Base-by-base conservation (phyloP, 208 protist genomes). In the Strigomonas galati region DNA sequence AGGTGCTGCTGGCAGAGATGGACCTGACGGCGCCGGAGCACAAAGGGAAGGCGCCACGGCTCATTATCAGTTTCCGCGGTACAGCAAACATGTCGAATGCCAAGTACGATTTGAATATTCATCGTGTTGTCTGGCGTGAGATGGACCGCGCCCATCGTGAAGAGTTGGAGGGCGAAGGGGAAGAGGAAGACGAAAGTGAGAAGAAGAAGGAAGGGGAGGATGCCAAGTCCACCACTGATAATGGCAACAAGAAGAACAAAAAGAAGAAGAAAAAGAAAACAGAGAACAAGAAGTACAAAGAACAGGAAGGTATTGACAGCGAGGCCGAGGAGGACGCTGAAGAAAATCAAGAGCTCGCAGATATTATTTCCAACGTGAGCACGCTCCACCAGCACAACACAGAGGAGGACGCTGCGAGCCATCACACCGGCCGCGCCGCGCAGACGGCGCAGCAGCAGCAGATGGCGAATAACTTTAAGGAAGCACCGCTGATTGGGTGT, bases 1-100 rank as follows among this genome's bases (percentile, higher is more conserved):
- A 95, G 68, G 82, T 91, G 30, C 64, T 96, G 21, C 84, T 95
- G 35, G 74, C 74, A 15, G 63, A 72, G 60, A 87, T 92, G 74
- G 73, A 91, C 60, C 57, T 57, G 14, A 65, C 35, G 10, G 60
- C 60, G 2, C 64, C 66, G 7, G 72, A 84, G 57, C 82, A 89
- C 60, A 35, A 56, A 0, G 70, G 75, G 21, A 94, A 94, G 66
- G 74, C 78, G 9, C 82, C 85, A 31, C 83, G 89, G 55, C 71
- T 97, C 49, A 79, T 94, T 66, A 82, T 97, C 59, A 77, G 81
- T 54, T 96, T 97, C 68, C 85, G 92, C 24, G 92, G 92, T 9
- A 97, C 92, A 24, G 72, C 69, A 1, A 95, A 87, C 70, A 65
- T 88, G 65, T 84, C 65, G 55, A 95, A 97, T 65, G 87, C 84